A percentile compares a stretch with the other conserved stretches of the same genome.
phyloP scores from a whole-genome alignment of 257 asterid species.

The Anisodus tanguticus region DNA sequence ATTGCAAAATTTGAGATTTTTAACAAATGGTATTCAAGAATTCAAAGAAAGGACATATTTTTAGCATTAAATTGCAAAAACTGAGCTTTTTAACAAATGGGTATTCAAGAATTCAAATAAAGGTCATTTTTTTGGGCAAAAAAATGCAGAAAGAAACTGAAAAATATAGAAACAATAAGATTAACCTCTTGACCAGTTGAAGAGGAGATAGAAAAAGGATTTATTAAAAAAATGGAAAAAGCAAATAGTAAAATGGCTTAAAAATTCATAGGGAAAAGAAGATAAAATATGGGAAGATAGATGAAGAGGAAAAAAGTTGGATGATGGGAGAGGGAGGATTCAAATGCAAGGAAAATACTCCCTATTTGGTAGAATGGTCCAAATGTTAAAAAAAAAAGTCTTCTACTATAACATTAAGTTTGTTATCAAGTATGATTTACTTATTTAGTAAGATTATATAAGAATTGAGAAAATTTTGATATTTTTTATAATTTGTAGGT shows the following conservation, averaged over 20 bases:
- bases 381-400: too few relatives aligned
- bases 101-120: conserved; percentile 11
- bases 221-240: neutral
- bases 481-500: too few relatives aligned
- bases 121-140: neutral
- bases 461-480: too few relatives aligned
- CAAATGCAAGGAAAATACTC: neutral
- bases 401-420: too few relatives aligned
- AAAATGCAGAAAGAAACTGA: neutral
- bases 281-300: neutral
- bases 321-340: conserved; percentile 18
- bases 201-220: neutral
- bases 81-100: neutral
- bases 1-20: neutral
- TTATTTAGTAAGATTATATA: too few relatives aligned
- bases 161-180: conserved; percentile 8
- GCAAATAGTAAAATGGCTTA: neutral
- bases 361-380: too few relatives aligned
- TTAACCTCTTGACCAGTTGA: neutral
- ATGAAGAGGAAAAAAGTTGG: neutral
- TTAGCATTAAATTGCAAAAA: neutral
- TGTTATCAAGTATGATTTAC: too few relatives aligned
- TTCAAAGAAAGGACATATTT: conserved; percentile 1
- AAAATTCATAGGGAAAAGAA: neutral
- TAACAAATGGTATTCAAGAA: conserved; percentile 10